Base-by-base conservation (phyloP, 306 rosid genomes). In the Pterocarpus macrocarpus region DNA sequence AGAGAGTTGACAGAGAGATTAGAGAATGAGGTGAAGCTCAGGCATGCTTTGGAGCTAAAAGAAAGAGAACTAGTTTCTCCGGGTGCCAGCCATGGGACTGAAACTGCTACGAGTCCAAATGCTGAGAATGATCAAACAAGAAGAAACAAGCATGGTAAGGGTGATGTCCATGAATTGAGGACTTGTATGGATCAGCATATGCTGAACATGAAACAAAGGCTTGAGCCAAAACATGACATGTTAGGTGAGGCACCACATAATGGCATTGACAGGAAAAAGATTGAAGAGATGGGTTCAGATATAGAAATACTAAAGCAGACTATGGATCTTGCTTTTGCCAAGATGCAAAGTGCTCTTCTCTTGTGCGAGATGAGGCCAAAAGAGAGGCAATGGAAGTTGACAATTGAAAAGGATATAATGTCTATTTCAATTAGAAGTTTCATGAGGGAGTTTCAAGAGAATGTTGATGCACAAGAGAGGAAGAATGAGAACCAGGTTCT, bases 231-330 rank as follows among this genome's bases (percentile, higher is more conserved):
- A 49, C 52, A 59, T 67, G n/a, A 30, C 43, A 39, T 57, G 16
- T 22, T 63, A 39, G 87, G 64, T 33, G 84, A 76, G 67, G 81
- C 61, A 39, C 69, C 73, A 61, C 71, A 55, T 15, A 77, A n/a
- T 45, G 91, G 86, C 2, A 70, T 86, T 76, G 92, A 84, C 38
- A 83, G 55, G 12, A 71, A 73, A 70, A 90, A 86, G 84, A 73
- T 91, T 70, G 98, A 93, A 62, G 91, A 90, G 82, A 87, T 95
- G 92, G 98, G 93, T 16, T 90, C 91, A 0, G 99, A 95, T 53
- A 90, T 95, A 30, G 97, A 91, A 58, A 70, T 86, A 32, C 63
- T 95, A 80, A 95, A 93, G 83, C 85, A 95, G 57, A 89, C 98
- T 28, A 70, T 95, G 81, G 96, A 93, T 77, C 83, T 83, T 57